Percentiles rank a stretch among this genome's conserved stretches.
phyloP scores from a whole-genome alignment of 2,329 filamentous ascomycete species.

The Colletotrichum eleusines region DNA sequence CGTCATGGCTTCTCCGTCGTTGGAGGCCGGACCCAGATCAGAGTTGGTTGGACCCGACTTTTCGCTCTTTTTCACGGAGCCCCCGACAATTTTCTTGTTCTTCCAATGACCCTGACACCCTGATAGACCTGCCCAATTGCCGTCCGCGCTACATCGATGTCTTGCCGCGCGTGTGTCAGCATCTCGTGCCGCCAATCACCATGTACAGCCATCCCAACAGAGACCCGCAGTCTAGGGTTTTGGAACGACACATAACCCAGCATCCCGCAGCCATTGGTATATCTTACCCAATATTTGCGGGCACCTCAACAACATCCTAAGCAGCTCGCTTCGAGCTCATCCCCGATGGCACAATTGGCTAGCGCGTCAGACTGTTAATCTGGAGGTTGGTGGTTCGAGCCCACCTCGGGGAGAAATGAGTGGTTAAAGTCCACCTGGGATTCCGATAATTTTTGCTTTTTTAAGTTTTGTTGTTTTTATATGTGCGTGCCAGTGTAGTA shows the following conservation, averaged over 20 bases:
- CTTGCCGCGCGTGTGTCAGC: neutral
- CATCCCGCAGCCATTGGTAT: fast-evolving
- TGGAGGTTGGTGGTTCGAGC: conserved; percentile 42
- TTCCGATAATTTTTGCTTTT: fast-evolving
- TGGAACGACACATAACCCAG: conserved; percentile 1
- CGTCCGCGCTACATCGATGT: neutral
- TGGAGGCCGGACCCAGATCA: neutral
- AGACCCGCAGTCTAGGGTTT: conserved; percentile 1
- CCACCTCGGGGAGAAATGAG: conserved; percentile 38
- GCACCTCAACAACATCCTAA: neutral
- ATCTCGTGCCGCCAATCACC: conserved; percentile 3
- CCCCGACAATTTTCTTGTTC: neutral
- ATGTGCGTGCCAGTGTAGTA: neutral
- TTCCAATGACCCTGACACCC: neutral
- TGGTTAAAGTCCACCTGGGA: conserved; percentile 24
- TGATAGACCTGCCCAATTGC: neutral
- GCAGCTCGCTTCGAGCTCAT: conserved; percentile 28
- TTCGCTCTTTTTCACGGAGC: neutral
- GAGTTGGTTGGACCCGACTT: neutral
- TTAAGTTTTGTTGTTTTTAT: neutral
- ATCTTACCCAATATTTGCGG: fast-evolving
- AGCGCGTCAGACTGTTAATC: conserved; percentile 42
- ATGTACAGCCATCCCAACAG: too few relatives aligned
- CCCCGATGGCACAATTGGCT: conserved; percentile 43
- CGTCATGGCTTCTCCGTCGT: neutral